phyloP scores from a whole-genome alignment of 495 filamentous ascomycete species.

The Endocarpon pusillum region DNA sequence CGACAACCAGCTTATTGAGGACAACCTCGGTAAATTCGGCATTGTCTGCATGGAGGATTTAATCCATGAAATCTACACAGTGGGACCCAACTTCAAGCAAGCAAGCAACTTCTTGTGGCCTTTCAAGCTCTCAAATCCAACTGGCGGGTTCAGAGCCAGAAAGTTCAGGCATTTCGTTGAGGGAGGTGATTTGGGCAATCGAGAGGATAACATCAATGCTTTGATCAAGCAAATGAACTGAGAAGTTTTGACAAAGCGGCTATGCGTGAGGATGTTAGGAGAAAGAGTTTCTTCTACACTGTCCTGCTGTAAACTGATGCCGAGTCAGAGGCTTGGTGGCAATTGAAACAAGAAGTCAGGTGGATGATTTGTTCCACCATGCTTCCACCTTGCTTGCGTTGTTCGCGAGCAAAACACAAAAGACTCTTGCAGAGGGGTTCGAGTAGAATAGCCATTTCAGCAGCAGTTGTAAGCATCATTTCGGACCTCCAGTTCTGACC shows the following conservation, averaged over 20 bases:
- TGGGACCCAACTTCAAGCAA: constrained; percentile 99
- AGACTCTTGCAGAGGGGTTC: too few species aligned
- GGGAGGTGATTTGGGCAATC: constrained; percentile 95
- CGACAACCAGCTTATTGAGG: constrained; percentile 95
- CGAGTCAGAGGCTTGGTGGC: too few species aligned
- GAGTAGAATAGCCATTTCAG: too few species aligned
- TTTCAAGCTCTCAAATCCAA: constrained; percentile 98
- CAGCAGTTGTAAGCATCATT: too few species aligned
- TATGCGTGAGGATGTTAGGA: too few species aligned
- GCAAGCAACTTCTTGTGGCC: constrained; percentile 99
- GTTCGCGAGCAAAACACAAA: too few species aligned
- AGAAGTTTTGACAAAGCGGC: constrained; percentile 11
- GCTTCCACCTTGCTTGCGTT: too few species aligned
- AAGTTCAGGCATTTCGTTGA: constrained; percentile 99
- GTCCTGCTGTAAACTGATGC: too few species aligned
- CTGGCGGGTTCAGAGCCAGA: constrained; percentile 79
- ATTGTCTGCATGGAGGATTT: constrained; percentile 99
- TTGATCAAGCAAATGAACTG: constrained; percentile 99
- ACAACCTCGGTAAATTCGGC: constrained; percentile 88
- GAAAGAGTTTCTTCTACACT: too few species aligned
- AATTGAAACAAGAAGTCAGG: too few species aligned
- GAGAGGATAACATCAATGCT: constrained; percentile 95
- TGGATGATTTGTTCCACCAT: too few species aligned
- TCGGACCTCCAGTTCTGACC: too few species aligned
- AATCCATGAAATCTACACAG: constrained; percentile 97